Conservation (phyloP, 2,329 filamentous ascomycete genomes). For the Colletotrichum sp. region DNA sequence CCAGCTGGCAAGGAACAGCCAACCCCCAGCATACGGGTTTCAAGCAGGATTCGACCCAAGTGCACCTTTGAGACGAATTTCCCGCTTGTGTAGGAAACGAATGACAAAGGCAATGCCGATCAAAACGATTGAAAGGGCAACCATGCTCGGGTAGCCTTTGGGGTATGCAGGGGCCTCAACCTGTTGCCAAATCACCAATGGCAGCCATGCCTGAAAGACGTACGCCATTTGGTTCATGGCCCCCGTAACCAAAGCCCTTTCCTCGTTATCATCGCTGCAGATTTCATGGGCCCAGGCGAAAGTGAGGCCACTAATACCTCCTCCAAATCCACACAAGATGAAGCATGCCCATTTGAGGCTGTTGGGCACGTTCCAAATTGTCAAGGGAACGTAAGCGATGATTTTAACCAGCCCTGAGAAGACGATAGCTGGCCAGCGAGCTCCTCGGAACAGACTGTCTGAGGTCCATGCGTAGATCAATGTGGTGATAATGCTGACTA, state of each 20-base stretch:
- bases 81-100: conserved; percentile 47
- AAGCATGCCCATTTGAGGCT: conserved; percentile 58
- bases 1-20: background rate
- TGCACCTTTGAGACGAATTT: conserved; percentile 28
- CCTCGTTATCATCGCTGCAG: conserved; percentile 13
- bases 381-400: conserved; percentile 41
- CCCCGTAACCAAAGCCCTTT: conserved; percentile 9
- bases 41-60: background rate
- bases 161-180: conserved; percentile 46
- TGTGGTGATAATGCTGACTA: conserved; percentile 10
- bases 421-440: conserved; percentile 54
- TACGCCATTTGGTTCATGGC: conserved; percentile 20
- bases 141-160: conserved; percentile 45
- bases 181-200: conserved; percentile 54
- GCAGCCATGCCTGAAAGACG: conserved; percentile 64
- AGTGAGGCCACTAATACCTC: conserved; percentile 4
- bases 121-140: conserved; percentile 46
- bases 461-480: conserved; percentile 14
- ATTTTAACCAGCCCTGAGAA: conserved; percentile 9
- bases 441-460: background rate
- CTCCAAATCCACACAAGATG: conserved; percentile 33
- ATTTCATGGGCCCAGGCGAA: conserved; percentile 25
- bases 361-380: conserved; percentile 61
- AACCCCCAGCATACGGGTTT: background rate
- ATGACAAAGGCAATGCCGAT: conserved; percentile 57